Conservation (phyloP, 305 asterid species). For the Fraxinus sp. region DNA sequence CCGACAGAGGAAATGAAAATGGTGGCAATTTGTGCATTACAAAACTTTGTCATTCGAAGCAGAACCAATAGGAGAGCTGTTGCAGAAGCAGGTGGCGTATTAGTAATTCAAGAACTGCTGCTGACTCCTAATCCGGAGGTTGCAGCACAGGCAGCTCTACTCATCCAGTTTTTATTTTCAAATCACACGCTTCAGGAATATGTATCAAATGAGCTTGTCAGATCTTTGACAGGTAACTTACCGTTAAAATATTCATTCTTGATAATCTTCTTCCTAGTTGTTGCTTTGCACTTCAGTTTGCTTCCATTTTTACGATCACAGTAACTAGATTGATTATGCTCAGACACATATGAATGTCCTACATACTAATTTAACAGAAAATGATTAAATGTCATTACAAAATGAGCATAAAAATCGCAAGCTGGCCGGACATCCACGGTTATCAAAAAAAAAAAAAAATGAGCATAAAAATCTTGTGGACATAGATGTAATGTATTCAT, state of each 20-base stretch:
- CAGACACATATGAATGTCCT: neutral
- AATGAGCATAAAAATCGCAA: conserved; percentile 8
- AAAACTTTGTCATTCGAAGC: conserved; percentile 77
- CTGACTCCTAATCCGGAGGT: conserved; percentile 59
- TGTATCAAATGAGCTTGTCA: conserved; percentile 71
- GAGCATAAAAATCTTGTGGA: conserved; percentile 10
- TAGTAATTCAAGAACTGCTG: conserved; percentile 72
- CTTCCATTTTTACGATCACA: conserved; percentile 1
- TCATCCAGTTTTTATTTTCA: conserved; percentile 70
- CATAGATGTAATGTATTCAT: conserved; percentile 7
- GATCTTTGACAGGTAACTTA: conserved; percentile 73
- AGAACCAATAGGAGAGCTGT: conserved; percentile 84
- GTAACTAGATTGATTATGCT: neutral
- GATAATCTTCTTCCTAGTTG: neutral
- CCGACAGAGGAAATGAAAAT: conserved; percentile 79
- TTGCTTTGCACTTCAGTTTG: conserved; percentile 5
- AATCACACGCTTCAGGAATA: conserved; percentile 90
- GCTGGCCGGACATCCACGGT: too few relatives aligned
- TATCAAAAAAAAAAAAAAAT: neutral
- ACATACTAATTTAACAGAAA: neutral
- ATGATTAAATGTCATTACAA: conserved; percentile 5
- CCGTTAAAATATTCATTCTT: conserved; percentile 6
- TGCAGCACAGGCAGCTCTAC: conserved; percentile 65
- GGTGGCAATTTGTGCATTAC: conserved; percentile 85
- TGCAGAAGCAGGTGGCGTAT: conserved; percentile 85